phyloP scores from a whole-genome alignment of 1,284 basidiomycete species.

The Pseudozyma pruni region DNA sequence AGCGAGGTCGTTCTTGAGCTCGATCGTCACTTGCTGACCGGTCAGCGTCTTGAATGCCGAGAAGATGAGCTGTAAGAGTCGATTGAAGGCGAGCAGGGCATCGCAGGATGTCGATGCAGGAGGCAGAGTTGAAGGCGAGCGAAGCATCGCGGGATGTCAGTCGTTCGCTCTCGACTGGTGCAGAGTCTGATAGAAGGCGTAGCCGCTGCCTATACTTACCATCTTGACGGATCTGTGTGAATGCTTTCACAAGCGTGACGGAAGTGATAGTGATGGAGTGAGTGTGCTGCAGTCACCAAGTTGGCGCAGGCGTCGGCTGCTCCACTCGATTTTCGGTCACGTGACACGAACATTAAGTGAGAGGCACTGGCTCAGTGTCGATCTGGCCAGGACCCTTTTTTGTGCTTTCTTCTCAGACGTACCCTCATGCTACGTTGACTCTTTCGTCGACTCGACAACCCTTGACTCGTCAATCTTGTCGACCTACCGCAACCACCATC shows the following conservation, averaged over 20 bases:
- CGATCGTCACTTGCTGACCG: constrained; percentile 88
- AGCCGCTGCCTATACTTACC: constrained; percentile 11
- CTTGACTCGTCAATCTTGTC: no score
- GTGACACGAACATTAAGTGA: constrained; percentile 18
- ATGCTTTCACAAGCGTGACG: not conserved
- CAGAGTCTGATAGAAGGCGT: no score
- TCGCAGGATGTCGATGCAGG: constrained; percentile 69
- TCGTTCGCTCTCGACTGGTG: not conserved
- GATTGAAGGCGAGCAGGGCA: not conserved
- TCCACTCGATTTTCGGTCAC: constrained; percentile 30
- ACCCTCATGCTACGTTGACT: no score
- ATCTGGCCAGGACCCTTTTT: constrained; percentile 16
- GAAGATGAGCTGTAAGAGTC: constrained; percentile 80
- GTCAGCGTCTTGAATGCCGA: constrained; percentile 99
- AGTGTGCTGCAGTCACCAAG: not conserved
- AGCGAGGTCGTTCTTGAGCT: constrained; percentile 98
- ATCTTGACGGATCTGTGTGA: constrained; percentile 13
- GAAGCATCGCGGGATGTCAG: not conserved
- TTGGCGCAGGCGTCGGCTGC: constrained; percentile 21
- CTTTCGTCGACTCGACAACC: no score
- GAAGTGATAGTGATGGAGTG: not conserved
- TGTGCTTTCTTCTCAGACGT: constrained; percentile 8
- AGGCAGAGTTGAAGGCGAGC: not conserved
- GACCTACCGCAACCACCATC: no score
- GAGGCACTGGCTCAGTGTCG: not conserved